phyloP scores from a whole-genome alignment of 129 eudicot species.

The Logfia minima region DNA sequence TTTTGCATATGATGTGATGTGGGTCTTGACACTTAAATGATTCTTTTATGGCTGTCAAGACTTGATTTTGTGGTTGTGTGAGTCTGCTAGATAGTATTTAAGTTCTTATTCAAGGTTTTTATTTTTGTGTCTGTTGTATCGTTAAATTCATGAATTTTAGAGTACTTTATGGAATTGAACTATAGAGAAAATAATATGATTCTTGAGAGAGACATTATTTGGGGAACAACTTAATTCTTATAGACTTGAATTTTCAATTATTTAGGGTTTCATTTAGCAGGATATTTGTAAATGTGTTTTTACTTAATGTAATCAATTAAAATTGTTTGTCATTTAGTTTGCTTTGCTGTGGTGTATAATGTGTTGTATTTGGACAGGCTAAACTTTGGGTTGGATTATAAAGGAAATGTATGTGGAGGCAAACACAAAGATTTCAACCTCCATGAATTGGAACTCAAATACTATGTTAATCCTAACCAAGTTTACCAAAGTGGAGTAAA shows the following conservation, averaged over 20 bases:
- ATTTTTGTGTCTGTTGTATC: neutral
- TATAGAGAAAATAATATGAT: conserved; percentile 11
- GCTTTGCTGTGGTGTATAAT: conserved; percentile 7
- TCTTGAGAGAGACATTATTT: conserved; percentile 3
- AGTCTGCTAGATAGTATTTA: conserved; percentile 21
- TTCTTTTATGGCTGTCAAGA: conserved; percentile 19
- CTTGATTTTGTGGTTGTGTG: conserved; percentile 24
- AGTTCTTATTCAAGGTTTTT: neutral
- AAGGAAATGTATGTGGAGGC: conserved; percentile 94
- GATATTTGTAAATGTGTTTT: neutral
- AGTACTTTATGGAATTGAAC: conserved; percentile 4
- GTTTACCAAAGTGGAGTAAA: conserved; percentile 78
- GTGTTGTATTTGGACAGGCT: conserved; percentile 52
- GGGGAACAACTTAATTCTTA: conserved; percentile 1
- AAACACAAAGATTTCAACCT: conserved; percentile 70
- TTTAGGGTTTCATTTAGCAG: neutral
- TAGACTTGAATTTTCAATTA: neutral
- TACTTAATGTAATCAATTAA: neutral
- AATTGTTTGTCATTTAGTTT: conserved; percentile 1
- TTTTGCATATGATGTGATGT: conserved; percentile 9
- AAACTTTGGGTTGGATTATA: conserved; percentile 83
- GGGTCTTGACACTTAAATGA: neutral
- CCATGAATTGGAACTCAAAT: conserved; percentile 70
- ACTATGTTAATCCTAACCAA: conserved; percentile 87
- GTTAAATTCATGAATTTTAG: neutral